Evolutionary conservation across 208 protist genomes (phyloP).

Genomic region (Trypanosoma cruzi): DNA sequence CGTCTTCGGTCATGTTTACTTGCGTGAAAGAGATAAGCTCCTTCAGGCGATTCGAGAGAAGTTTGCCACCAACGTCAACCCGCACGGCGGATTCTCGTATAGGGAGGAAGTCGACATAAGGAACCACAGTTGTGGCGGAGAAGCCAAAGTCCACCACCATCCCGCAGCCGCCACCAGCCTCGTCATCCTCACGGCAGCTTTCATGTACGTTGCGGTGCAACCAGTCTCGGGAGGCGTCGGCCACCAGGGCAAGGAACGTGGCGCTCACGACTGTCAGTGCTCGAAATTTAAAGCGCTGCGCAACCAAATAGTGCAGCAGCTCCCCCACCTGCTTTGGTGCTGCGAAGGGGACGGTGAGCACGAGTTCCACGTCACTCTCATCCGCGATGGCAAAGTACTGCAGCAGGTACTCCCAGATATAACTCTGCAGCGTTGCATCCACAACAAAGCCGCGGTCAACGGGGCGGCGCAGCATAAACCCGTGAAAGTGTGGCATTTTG

Average conservation of each 20-base stretch:
- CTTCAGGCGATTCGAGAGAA: constrained; percentile 81
- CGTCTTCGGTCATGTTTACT: constrained; percentile 79
- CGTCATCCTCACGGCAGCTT: background rate
- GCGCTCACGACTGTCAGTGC: constrained; percentile 72
- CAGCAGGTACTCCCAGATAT: constrained; percentile 80
- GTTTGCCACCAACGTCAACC: constrained; percentile 76
- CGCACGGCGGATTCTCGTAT: constrained; percentile 63
- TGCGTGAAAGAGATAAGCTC: constrained; percentile 79
- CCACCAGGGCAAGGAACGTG: constrained; percentile 58
- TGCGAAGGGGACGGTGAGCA: constrained; percentile 71
- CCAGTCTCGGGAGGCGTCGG: constrained; percentile 20
- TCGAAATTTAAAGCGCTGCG: constrained; percentile 61
- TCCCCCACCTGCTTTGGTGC: constrained; percentile 55
- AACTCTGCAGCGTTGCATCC: constrained; percentile 65
- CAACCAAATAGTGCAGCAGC: constrained; percentile 53
- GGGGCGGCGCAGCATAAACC: constrained; percentile 80
- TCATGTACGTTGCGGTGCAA: constrained; percentile 3
- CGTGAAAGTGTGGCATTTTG: constrained; percentile 75
- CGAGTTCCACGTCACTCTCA: constrained; percentile 61
- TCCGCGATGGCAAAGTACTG: constrained; percentile 67
- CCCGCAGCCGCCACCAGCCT: constrained; percentile 26
- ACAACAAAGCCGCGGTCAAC: constrained; percentile 75
- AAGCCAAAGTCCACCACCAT: constrained; percentile 81
- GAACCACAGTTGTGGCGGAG: constrained; percentile 70
- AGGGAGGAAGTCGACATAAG: constrained; percentile 73